Conservation (phyloP, 78 protist genomes). For the Dictyostelium firmibasis region DNA sequence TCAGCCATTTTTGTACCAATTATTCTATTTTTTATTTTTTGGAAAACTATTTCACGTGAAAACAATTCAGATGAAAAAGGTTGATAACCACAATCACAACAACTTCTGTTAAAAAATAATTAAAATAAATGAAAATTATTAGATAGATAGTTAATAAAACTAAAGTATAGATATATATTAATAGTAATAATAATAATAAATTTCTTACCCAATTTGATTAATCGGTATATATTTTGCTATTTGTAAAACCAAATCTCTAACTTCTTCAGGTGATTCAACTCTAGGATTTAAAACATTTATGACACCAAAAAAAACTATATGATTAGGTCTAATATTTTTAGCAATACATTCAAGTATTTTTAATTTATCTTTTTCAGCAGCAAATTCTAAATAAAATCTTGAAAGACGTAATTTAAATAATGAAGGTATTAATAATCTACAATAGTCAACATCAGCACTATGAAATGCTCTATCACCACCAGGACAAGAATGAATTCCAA, state of each 20-base stretch:
- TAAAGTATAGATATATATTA: neutral
- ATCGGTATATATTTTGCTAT: constrained; percentile 50
- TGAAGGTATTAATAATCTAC: neutral
- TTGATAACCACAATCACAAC: constrained; percentile 44
- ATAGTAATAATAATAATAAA: neutral
- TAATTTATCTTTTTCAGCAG: neutral
- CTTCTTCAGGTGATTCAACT: constrained; percentile 64
- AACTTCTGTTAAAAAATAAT: constrained; percentile 1
- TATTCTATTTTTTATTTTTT: constrained; percentile 35
- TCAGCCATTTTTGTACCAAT: constrained; percentile 53
- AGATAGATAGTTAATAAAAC: too few species aligned
- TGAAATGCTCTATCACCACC: constrained; percentile 28
- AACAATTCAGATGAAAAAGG: constrained; percentile 3
- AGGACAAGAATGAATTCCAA: constrained; percentile 59
- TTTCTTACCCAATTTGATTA: constrained; percentile 32
- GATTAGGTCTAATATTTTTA: neutral
- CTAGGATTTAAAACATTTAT: constrained; percentile 31
- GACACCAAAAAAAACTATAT: constrained; percentile 41
- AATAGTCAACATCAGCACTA: constrained; percentile 17
- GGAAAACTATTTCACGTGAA: neutral
- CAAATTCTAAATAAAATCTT: constrained; percentile 35
- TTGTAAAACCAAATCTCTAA: constrained; percentile 6
- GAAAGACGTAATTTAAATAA: neutral
- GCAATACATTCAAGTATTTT: neutral
- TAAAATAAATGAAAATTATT: neutral